phyloP scores from a whole-genome alignment of 306 rosid genomes.

The Gillenia trifoliata region DNA sequence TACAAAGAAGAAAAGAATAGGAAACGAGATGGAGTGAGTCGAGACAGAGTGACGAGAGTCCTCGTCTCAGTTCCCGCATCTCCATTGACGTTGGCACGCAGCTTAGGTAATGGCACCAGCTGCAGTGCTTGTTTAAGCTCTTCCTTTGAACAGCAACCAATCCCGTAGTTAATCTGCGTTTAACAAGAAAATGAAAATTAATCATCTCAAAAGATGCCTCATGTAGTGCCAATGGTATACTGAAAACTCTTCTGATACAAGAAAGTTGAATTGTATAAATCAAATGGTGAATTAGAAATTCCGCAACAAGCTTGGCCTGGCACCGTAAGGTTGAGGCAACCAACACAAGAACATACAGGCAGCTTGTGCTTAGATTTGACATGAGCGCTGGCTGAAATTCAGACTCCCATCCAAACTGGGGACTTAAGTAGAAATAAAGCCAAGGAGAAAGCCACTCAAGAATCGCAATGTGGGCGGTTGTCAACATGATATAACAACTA shows the following conservation, averaged over 20 bases:
- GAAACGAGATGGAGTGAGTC: neutral
- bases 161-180: slow-evolving; percentile 32
- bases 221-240: neutral
- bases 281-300: neutral
- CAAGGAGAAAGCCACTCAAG: slow-evolving; percentile 39
- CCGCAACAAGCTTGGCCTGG: slow-evolving; percentile 26
- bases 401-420: slow-evolving; percentile 44
- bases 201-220: neutral
- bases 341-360: slow-evolving; percentile 29
- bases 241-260: neutral
- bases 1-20: neutral
- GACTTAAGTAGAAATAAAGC: slow-evolving; percentile 41
- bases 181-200: neutral
- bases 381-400: slow-evolving; percentile 22
- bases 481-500: slow-evolving; percentile 43
- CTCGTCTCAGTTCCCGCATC: slow-evolving; percentile 27
- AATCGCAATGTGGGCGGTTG: slow-evolving; percentile 53
- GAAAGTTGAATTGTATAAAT: neutral
- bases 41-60: neutral
- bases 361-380: slow-evolving; percentile 33
- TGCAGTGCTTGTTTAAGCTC: slow-evolving; percentile 40
- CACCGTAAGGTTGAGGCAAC: slow-evolving; percentile 20
- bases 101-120: slow-evolving; percentile 48
- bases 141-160: slow-evolving; percentile 42
- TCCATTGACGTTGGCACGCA: slow-evolving; percentile 49